A percentile compares a stretch with the other conserved stretches of the same genome.
Conservation (phyloP, 2,329 filamentous ascomycete species). For the Penicillium frequentans region DNA sequence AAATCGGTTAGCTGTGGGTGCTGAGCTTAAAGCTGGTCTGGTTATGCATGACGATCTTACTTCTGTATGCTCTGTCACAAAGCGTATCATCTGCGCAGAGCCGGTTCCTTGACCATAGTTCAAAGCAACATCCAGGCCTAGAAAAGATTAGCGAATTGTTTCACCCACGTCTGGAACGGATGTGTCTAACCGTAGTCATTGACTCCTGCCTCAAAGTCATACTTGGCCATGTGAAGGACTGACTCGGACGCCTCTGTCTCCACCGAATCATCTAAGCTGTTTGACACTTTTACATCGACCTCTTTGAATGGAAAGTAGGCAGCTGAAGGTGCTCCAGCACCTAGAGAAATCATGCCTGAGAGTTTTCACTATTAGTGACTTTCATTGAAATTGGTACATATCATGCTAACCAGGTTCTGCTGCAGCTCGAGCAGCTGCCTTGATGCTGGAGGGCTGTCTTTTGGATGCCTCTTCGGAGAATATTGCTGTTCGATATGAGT, state of each 20-base stretch:
- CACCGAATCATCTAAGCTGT: background rate
- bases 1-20: background rate
- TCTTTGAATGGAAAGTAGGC: background rate
- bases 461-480: slow-evolving; percentile 1
- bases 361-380: background rate
- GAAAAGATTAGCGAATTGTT: background rate
- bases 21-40: background rate
- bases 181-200: background rate
- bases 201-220: background rate
- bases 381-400: too few relatives aligned
- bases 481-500: background rate
- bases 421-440: background rate
- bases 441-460: slow-evolving; percentile 3
- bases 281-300: background rate
- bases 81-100: background rate
- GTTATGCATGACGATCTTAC: background rate
- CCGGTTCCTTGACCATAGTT: slow-evolving; percentile 2
- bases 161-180: background rate
- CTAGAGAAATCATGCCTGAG: background rate
- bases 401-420: background rate
- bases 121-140: slow-evolving; percentile 1
- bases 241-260: background rate
- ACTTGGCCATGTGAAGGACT: background rate
- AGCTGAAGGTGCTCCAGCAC: background rate
- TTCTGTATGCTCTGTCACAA: slow-evolving; percentile 3